Evolutionary conservation across 495 filamentous ascomycete genomes (phyloP), one percentile per base, ranked within the genome.

Genomic region (Venustampulla echinocandica): DNA sequence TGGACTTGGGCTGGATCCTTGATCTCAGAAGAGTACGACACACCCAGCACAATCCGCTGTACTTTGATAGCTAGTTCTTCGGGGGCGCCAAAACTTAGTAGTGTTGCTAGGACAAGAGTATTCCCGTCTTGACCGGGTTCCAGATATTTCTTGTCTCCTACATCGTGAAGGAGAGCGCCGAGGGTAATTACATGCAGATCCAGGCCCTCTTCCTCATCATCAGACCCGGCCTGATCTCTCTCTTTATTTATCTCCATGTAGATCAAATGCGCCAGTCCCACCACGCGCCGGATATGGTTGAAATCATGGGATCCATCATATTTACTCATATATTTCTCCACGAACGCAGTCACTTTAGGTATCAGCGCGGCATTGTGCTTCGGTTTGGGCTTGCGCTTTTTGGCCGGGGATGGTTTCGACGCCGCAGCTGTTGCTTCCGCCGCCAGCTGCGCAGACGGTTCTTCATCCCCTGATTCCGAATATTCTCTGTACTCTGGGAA

Each of bases 281-380:
- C 65, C 23, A 97, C 90, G 30, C 92, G 82, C 45, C 80, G 62
- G 47, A 96, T 83, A 62, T 97, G 90, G 30, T 69, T 62, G 65
- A 80, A 88, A 68, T 93, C 83, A 68, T 96, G 92, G 4, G 85
- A 90, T 17, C 77, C 75, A 64, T 96, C 92, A 65, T 86, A 85
- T 36, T 72, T 65, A 30, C 77, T 67, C 89, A 95, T 95, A 72
- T 83, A 89, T 21, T 55, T 50, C 32, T 57, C 46, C n/a, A 57
- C 57, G 25, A 54, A 60, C 6, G 42, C 55, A 7, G 48, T 36
- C 15, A 60, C 51, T 27, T 57, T 52, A 1, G 48, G 46, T 9
- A 60, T 53, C 38, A 60, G 25, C 2, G 47, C 44, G 6, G 49
- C 45, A 49, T 52, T 56, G 21, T 52, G 33, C 6, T 23, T 28